Evolutionary conservation across 2,329 filamentous ascomycete species (phyloP).

Genomic region (Scytalidium lignicola): DNA sequence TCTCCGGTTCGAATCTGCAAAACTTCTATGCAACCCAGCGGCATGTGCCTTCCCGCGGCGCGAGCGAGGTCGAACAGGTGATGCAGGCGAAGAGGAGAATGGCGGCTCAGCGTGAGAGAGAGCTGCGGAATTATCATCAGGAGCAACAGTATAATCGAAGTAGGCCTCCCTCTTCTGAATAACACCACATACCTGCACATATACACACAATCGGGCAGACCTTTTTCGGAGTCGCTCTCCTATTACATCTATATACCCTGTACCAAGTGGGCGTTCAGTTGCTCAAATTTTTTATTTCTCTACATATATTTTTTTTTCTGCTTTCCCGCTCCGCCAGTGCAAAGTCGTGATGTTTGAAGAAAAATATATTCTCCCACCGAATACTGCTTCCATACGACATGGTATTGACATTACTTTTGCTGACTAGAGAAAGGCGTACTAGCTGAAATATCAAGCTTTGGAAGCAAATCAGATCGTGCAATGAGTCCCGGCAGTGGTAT

Average conservation of each 20-base stretch:
- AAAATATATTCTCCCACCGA: constrained; percentile 7
- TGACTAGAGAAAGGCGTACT: constrained; percentile 48
- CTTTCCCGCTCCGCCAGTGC: constrained; percentile 18
- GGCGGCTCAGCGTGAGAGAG: constrained; percentile 97
- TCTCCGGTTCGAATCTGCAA: constrained; percentile 74
- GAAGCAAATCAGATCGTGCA: constrained; percentile 78
- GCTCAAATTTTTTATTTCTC: constrained; percentile 26
- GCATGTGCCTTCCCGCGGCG: constrained; percentile 79
- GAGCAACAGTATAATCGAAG: constrained; percentile 99
- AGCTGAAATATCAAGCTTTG: constrained; percentile 59
- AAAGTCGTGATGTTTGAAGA: constrained; percentile 33
- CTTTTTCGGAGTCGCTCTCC: not conserved
- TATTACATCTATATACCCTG: constrained; percentile 16
- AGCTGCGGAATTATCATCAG: constrained; percentile 99
- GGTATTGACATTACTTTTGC: constrained; percentile 24
- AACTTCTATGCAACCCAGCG: constrained; percentile 93
- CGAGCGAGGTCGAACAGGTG: constrained; percentile 92
- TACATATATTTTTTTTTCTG: constrained; percentile 31
- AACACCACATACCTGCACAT: constrained; percentile 38
- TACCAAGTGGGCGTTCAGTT: constrained; percentile 27
- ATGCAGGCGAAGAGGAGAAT: constrained; percentile 99
- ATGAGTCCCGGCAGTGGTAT: constrained; percentile 75
- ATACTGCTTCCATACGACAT: constrained; percentile 8
- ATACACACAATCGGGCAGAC: not conserved
- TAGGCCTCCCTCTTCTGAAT: constrained; percentile 78